A percentile compares a stretch with the other conserved stretches of the same genome.
phyloP scores from a whole-genome alignment of 345 rosid genomes.

The Crucihimalaya himalaica region DNA sequence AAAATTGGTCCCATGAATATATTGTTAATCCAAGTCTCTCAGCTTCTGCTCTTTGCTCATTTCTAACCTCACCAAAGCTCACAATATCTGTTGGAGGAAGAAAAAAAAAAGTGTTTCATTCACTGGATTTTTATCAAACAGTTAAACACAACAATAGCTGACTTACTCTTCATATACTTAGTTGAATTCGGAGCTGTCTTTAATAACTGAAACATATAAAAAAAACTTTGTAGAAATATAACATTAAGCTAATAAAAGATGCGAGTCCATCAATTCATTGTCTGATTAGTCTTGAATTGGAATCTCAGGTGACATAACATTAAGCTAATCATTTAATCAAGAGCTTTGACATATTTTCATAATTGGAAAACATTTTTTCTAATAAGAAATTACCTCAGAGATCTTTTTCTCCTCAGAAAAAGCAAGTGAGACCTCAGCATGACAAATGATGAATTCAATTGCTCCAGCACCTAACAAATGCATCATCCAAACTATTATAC shows the following conservation, averaged over 20 bases:
- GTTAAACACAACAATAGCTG: background rate
- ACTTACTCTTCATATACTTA: constrained; percentile 73
- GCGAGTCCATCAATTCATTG: background rate
- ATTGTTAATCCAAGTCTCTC: constrained; percentile 57
- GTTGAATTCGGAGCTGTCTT: constrained; percentile 79
- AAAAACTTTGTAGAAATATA: too few species aligned
- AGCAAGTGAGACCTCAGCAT: constrained; percentile 84
- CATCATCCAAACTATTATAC: background rate
- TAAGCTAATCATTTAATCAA: background rate
- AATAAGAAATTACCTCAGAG: constrained; percentile 60
- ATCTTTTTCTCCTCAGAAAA: constrained; percentile 91
- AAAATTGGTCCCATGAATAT: constrained; percentile 85
- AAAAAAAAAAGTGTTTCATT: constrained; percentile 16
- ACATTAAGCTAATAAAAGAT: too few species aligned
- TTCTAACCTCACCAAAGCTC: constrained; percentile 84
- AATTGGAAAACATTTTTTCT: background rate
- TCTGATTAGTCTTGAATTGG: background rate
- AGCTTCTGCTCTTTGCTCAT: constrained; percentile 63
- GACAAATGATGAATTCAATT: constrained; percentile 80
- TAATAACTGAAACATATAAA: constrained; percentile 57
- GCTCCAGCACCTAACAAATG: constrained; percentile 80
- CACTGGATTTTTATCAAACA: background rate
- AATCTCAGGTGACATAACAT: background rate
- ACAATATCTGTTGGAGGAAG: constrained; percentile 67
- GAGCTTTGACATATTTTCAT: background rate